These are phyloP conservation scores for Sisymbrium altissimum DNA, from an alignment of 345 rosid genomes.

Conservation along the genomic window DNA sequence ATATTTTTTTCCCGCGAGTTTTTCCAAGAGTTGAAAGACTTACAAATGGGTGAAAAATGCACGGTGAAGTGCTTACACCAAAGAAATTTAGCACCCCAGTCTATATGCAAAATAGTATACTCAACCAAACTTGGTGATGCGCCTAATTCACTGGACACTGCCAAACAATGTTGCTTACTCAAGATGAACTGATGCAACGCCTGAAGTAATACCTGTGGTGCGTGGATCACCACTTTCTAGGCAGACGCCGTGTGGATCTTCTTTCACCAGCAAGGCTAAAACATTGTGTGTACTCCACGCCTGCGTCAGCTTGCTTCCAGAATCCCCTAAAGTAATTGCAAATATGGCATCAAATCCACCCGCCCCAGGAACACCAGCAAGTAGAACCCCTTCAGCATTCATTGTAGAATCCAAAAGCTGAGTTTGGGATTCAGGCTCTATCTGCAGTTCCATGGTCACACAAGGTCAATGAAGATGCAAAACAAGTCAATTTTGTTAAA, in stretches of 20 bases:
- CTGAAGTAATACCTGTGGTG: conserved; percentile 51
- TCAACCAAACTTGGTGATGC: conserved; percentile 28
- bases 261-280: conserved; percentile 79
- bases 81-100: conserved; percentile 34
- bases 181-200: conserved; percentile 53
- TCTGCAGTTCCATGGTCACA: conserved; percentile 50
- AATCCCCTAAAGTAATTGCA: conserved; percentile 68
- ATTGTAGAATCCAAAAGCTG: conserved; percentile 76
- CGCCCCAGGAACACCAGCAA: conserved; percentile 96
- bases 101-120: conserved; percentile 37
- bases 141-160: conserved; percentile 12
- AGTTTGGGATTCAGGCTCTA: conserved; percentile 83
- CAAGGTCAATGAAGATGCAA: conserved; percentile 12
- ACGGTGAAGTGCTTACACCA: conserved; percentile 19
- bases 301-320: conserved; percentile 48
- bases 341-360: conserved; percentile 97
- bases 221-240: conserved; percentile 83
- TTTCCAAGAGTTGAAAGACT: conserved; percentile 26
- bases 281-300: conserved; percentile 75
- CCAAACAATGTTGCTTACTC: conserved; percentile 37
- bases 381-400: conserved; percentile 78
- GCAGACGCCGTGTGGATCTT: conserved; percentile 85
- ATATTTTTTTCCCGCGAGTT: conserved; percentile 18
- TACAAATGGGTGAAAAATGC: conserved; percentile 31
- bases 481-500: not conserved